Evolutionary conservation across 75 land plant genomes (phyloP).

Genomic region (Adiantum capillusveneris): DNA sequence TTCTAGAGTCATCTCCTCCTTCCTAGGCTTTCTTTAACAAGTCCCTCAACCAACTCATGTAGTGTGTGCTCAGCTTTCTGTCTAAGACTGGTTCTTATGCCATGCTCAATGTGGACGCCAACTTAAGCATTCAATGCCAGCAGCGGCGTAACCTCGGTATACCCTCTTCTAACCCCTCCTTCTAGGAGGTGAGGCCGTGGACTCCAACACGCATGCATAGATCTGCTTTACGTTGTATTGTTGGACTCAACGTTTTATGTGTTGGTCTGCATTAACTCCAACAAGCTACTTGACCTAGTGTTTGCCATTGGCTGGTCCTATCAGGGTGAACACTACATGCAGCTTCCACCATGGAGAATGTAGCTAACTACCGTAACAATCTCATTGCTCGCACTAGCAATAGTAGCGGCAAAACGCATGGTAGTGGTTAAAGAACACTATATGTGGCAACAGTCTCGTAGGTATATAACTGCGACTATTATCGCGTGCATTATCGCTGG

Average conservation of each 20-base stretch:
- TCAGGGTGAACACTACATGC: constrained; percentile 49
- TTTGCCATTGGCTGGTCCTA: constrained; percentile 85
- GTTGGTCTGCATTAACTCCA: constrained; percentile 39
- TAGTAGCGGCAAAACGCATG: constrained; percentile 49
- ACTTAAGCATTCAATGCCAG: constrained; percentile 35
- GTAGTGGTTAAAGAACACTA: too few species aligned
- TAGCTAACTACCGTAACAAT: constrained; percentile 45
- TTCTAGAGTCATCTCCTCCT: constrained; percentile 48
- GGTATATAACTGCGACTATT: too few species aligned
- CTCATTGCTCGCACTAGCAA: constrained; percentile 41
- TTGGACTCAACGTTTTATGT: constrained; percentile 68
- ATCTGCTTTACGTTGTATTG: constrained; percentile 65
- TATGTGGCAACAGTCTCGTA: too few species aligned
- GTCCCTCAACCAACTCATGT: constrained; percentile 34
- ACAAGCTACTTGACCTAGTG: constrained; percentile 46
- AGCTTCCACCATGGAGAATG: constrained; percentile 42
- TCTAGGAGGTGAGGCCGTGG: constrained; percentile 40
- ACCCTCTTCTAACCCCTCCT: constrained; percentile 56
- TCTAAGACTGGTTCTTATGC: constrained; percentile 47
- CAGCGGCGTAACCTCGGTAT: constrained; percentile 50
- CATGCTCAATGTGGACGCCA: constrained; percentile 72
- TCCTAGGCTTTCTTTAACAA: constrained; percentile 57
- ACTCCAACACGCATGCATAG: constrained; percentile 56
- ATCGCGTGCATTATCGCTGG: too few species aligned
- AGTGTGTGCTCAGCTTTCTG: constrained; percentile 60